These are phyloP conservation scores for Cyclotella choctawhatcheeana DNA, from an alignment of 108 stramenopile genomes.

Conservation along the genomic window DNA sequence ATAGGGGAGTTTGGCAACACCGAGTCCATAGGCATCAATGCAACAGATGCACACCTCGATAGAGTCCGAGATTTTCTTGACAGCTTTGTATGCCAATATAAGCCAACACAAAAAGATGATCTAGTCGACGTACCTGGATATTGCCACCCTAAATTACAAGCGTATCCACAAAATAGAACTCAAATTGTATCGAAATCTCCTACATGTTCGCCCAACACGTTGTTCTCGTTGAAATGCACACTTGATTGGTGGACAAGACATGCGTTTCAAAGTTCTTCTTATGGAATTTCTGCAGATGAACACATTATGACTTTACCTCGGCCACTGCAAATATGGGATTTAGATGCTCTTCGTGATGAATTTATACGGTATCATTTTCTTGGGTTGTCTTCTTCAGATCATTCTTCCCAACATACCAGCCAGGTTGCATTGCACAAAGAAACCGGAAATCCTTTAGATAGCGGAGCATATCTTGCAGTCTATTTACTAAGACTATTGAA, in stretches of 20 bases:
- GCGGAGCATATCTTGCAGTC: slow-evolving; percentile 75
- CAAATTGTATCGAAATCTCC: slow-evolving; percentile 29
- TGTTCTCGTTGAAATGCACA: slow-evolving; percentile 16
- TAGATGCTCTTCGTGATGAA: slow-evolving; percentile 78
- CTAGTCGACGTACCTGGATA: slow-evolving; percentile 27
- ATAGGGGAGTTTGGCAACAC: background rate
- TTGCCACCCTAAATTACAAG: slow-evolving; percentile 47
- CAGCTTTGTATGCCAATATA: slow-evolving; percentile 51
- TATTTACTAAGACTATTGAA: slow-evolving; percentile 52
- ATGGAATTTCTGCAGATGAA: slow-evolving; percentile 49
- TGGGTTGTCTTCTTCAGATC: slow-evolving; percentile 26
- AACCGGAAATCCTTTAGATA: slow-evolving; percentile 62
- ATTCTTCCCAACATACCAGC: background rate
- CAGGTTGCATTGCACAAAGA: slow-evolving; percentile 53
- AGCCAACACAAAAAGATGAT: slow-evolving; percentile 5
- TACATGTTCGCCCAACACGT: background rate
- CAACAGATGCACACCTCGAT: background rate
- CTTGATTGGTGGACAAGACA: slow-evolving; percentile 1
- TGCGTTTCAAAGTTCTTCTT: background rate
- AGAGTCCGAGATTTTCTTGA: slow-evolving; percentile 38
- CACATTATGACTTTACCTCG: slow-evolving; percentile 74
- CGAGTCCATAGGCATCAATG: background rate
- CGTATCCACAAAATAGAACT: slow-evolving; percentile 40
- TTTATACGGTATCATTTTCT: slow-evolving; percentile 60
- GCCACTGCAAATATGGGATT: slow-evolving; percentile 78